phyloP scores from a whole-genome alignment of 1,284 basidiomycete species.

The Anthracocystis walkeri region DNA sequence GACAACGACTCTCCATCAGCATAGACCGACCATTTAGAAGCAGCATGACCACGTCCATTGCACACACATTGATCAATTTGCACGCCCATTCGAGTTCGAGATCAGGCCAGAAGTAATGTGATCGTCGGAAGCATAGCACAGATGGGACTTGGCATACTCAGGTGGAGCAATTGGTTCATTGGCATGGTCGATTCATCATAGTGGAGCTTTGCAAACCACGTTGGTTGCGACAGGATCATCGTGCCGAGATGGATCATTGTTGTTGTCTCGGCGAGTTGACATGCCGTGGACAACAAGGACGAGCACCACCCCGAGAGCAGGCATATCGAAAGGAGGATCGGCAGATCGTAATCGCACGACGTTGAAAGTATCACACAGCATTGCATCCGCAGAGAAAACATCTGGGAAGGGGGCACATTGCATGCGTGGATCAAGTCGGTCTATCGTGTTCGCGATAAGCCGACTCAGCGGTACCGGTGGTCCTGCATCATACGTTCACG shows the following conservation, averaged over 20 bases:
- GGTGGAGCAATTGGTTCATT: neutral
- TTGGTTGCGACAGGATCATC: neutral
- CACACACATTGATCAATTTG: neutral
- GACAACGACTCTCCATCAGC: neutral
- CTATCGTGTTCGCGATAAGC: neutral
- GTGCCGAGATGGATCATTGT: neutral
- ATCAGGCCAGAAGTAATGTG: neutral
- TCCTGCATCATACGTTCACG: neutral
- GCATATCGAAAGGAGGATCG: no score
- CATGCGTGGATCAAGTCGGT: neutral
- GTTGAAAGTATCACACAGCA: neutral
- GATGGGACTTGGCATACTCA: no score
- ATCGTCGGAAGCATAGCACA: neutral
- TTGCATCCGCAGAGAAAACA: neutral
- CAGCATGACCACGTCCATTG: neutral
- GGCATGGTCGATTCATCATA: no score
- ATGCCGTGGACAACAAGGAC: neutral
- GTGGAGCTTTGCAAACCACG: no score
- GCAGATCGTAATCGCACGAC: neutral
- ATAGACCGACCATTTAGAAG: neutral
- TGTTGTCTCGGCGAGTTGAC: neutral
- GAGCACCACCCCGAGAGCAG: no score
- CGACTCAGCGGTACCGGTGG: neutral
- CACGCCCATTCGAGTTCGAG: neutral
- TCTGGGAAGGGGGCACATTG: neutral